phyloP scores from a whole-genome alignment of 306 rosid genomes.

The Vigna hirtella region DNA sequence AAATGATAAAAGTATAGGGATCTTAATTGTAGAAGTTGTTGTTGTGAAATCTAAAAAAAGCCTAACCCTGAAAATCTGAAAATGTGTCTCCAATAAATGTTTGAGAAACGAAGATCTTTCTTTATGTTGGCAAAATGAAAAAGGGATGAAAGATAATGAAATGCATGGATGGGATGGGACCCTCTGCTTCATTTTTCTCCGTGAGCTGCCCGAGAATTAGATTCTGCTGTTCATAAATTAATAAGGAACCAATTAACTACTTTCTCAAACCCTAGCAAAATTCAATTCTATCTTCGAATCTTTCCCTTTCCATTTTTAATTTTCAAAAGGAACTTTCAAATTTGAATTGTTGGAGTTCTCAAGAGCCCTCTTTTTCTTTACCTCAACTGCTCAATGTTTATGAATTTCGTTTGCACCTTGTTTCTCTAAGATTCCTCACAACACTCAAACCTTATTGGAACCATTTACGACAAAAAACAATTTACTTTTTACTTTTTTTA shows the following conservation, averaged over 20 bases:
- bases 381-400: not conserved
- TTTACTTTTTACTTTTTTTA: no score
- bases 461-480: no score
- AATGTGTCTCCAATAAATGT: not conserved
- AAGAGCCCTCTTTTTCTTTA: not conserved
- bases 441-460: no score
- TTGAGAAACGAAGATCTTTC: not conserved
- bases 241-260: slow-evolving; percentile 31
- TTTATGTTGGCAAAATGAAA: slow-evolving; percentile 15
- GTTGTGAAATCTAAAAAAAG: no score
- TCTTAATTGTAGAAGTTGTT: no score
- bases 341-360: slow-evolving; percentile 40
- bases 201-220: slow-evolving; percentile 28
- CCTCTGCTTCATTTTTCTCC: slow-evolving; percentile 22
- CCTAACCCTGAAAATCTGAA: not conserved
- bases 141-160: slow-evolving; percentile 8
- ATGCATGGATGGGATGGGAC: slow-evolving; percentile 4
- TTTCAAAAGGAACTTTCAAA: slow-evolving; percentile 29
- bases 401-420: not conserved
- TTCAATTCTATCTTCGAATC: slow-evolving; percentile 30
- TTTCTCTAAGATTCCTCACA: no score
- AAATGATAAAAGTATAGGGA: no score
- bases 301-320: not conserved
- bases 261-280: slow-evolving; percentile 6
- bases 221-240: slow-evolving; percentile 48